Percentiles rank a stretch among this genome's conserved stretches.
Evolutionary conservation across 768 basidiomycete species (phyloP).

Genomic region (Leccinum boreale): DNA sequence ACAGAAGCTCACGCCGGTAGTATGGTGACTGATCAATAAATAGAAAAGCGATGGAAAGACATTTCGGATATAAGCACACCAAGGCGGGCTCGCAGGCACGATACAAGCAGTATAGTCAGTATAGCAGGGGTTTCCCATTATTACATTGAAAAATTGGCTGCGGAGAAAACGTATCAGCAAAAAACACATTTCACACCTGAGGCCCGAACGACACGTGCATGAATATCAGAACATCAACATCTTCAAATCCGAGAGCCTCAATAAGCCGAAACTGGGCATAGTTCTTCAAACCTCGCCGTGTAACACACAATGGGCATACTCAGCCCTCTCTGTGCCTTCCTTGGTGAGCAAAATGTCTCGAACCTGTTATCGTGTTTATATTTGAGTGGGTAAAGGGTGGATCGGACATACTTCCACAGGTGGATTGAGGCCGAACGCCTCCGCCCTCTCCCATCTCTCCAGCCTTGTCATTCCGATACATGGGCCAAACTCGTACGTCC

Average conservation of each 20-base stretch:
- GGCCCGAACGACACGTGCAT: not conserved
- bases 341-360: conserved; percentile 71
- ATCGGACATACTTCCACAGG: conserved; percentile 60
- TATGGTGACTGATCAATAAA: not conserved
- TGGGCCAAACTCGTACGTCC: conserved; percentile 78
- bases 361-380: conserved; percentile 45
- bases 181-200: not conserved
- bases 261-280: not conserved
- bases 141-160: not conserved
- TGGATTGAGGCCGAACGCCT: conserved; percentile 73
- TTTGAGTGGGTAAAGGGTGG: not conserved
- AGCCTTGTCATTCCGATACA: conserved; percentile 77
- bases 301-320: conserved; percentile 65
- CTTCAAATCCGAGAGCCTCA: not conserved
- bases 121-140: not conserved
- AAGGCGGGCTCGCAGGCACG: not conserved
- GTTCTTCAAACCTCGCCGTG: conserved; percentile 35
- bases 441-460: conserved; percentile 85
- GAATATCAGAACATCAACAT: not conserved
- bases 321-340: conserved; percentile 52
- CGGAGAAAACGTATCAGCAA: not conserved
- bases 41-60: not conserved
- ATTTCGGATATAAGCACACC: not conserved
- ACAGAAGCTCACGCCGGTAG: not conserved
- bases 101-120: not conserved